A percentile compares a stretch with the other conserved stretches of the same genome.
Conservation (phyloP, 2,329 filamentous ascomycete species). For the Setomelanomma holmii region DNA sequence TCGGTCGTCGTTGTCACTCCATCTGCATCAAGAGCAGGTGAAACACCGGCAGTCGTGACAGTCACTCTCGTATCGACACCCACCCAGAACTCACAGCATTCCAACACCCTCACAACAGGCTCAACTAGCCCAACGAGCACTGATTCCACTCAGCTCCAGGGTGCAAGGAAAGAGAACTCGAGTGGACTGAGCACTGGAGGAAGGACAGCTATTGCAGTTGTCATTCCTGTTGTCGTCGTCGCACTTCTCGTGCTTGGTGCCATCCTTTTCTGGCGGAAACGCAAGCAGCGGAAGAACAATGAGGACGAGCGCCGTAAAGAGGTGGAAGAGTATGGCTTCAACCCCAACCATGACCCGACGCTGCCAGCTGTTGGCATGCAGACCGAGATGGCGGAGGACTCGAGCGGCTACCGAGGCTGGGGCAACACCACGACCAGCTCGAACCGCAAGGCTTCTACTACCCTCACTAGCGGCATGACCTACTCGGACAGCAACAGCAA, state of each 20-base stretch:
- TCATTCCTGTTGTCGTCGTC: slow-evolving; percentile 89
- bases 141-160: slow-evolving; percentile 16
- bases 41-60: slow-evolving; percentile 25
- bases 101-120: slow-evolving; percentile 7
- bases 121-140: slow-evolving; percentile 15
- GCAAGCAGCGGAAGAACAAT: slow-evolving; percentile 82
- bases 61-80: slow-evolving; percentile 23
- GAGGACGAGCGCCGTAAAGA: slow-evolving; percentile 93
- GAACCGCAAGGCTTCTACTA: slow-evolving; percentile 83
- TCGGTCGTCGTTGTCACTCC: slow-evolving; percentile 33
- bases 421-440: slow-evolving; percentile 77
- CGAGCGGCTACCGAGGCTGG: slow-evolving; percentile 91
- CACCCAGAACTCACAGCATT: background rate
- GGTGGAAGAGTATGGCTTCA: slow-evolving; percentile 96
- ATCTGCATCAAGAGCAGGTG: slow-evolving; percentile 20
- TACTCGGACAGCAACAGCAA: slow-evolving; percentile 75
- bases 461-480: slow-evolving; percentile 76
- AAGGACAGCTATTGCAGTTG: slow-evolving; percentile 89
- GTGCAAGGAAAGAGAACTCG: slow-evolving; percentile 14
- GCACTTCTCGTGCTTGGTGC: slow-evolving; percentile 78
- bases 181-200: slow-evolving; percentile 65
- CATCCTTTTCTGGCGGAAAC: slow-evolving; percentile 86
- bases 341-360: slow-evolving; percentile 93
- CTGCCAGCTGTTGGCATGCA: slow-evolving; percentile 67
- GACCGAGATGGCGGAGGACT: slow-evolving; percentile 76